Conservation (phyloP, 176 grass and related monocot species). For the Juncus effusus region DNA sequence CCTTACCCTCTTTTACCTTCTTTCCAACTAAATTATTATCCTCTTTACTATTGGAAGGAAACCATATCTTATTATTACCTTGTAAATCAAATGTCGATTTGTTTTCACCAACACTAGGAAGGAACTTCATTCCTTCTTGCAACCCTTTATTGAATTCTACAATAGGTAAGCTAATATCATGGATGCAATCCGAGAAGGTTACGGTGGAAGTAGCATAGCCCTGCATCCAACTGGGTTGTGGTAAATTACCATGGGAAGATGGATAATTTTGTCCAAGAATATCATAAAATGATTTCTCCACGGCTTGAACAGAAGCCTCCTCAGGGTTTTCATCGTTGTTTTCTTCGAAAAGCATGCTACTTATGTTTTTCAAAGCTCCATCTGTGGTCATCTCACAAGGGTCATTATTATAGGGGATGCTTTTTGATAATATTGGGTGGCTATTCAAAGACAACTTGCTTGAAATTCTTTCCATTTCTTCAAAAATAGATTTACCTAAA, state of each 20-base stretch:
- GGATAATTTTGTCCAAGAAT: constrained; percentile 31
- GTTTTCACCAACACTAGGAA: constrained; percentile 18
- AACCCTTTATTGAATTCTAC: constrained; percentile 33
- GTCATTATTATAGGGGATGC: too few relatives aligned
- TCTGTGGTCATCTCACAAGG: constrained; percentile 8
- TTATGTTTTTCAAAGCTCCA: constrained; percentile 27
- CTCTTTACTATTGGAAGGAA: too few relatives aligned
- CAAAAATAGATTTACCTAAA: too few relatives aligned
- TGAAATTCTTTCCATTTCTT: too few relatives aligned
- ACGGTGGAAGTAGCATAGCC: neutral
- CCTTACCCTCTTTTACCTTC: neutral
- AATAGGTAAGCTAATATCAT: constrained; percentile 13
- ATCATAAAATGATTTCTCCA: neutral
- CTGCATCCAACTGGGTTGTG: neutral
- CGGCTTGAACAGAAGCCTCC: constrained; percentile 2
- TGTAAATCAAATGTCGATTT: constrained; percentile 3
- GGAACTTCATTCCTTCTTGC: constrained; percentile 32
- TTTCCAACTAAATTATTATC: neutral
- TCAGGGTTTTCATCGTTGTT: constrained; percentile 20
- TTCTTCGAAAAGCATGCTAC: constrained; percentile 30
- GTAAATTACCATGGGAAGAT: neutral
- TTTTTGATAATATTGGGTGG: neutral
- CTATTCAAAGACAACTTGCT: neutral
- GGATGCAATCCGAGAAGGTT: neutral
- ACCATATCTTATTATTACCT: too few relatives aligned